A percentile compares a stretch with the other conserved stretches of the same genome.
Evolutionary conservation across 2,329 filamentous ascomycete species (phyloP).

Genomic region (Ascomycota sp.): DNA sequence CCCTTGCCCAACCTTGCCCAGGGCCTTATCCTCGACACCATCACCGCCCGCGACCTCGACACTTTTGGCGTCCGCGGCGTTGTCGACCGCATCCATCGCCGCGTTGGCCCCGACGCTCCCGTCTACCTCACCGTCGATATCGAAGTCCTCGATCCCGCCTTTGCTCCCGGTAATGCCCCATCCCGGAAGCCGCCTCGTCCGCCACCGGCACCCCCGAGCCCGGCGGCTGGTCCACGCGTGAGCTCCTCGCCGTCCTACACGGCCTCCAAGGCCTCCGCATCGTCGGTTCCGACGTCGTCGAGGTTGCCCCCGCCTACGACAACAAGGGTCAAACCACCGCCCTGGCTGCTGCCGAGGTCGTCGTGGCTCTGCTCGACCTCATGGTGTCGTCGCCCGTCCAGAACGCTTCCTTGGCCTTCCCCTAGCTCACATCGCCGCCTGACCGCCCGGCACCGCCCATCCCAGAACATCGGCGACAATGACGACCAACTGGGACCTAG

Average conservation of each 20-base stretch:
- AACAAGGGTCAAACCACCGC: slow-evolving; percentile 57
- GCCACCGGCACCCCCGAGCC: slow-evolving; percentile 70
- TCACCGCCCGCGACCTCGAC: slow-evolving; percentile 41
- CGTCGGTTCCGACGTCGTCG: slow-evolving; percentile 69
- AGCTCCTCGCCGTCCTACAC: slow-evolving; percentile 58
- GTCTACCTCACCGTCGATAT: slow-evolving; percentile 63
- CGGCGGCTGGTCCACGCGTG: slow-evolving; percentile 69
- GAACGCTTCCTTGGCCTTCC: neutral
- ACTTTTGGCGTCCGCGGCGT: slow-evolving; percentile 50
- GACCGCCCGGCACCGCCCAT: no score
- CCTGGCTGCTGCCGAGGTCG: slow-evolving; percentile 60
- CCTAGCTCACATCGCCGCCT: neutral
- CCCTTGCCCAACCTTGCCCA: neutral
- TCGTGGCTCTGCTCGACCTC: slow-evolving; percentile 9
- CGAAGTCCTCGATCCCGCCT: slow-evolving; percentile 51
- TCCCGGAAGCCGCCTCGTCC: slow-evolving; percentile 8
- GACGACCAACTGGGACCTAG: no score
- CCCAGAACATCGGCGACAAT: no score
- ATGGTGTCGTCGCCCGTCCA: slow-evolving; percentile 3
- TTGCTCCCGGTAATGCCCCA: slow-evolving; percentile 5
- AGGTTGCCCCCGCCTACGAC: slow-evolving; percentile 70
- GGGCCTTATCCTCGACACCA: slow-evolving; percentile 39
- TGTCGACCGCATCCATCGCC: slow-evolving; percentile 42
- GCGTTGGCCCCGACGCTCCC: slow-evolving; percentile 49
- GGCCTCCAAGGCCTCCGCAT: slow-evolving; percentile 62